A percentile compares a stretch with the other conserved stretches of the same genome.
Evolutionary conservation across 176 grass and related monocot genomes (phyloP).

Genomic region (Aegilops umbellulata): DNA sequence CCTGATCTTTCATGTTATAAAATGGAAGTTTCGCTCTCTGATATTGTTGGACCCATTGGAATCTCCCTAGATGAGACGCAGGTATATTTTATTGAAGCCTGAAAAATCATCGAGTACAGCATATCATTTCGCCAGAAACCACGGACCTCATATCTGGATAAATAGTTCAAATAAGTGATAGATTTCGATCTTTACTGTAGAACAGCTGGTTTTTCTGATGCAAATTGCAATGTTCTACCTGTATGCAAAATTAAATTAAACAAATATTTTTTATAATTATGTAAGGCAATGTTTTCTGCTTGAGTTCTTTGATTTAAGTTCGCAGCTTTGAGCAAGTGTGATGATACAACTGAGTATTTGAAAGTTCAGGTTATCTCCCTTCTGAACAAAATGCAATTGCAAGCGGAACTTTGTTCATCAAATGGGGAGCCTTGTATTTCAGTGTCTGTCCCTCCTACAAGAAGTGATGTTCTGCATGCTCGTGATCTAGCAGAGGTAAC

Average conservation of each 20-base stretch:
- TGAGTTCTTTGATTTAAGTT: conserved; percentile 7
- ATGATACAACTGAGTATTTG: neutral
- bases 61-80: conserved; percentile 65
- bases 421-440: conserved; percentile 40
- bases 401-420: conserved; percentile 49
- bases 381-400: conserved; percentile 95
- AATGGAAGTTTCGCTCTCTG: conserved; percentile 82
- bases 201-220: neutral
- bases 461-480: conserved; percentile 79
- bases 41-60: conserved; percentile 84
- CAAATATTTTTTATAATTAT: neutral
- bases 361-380: conserved; percentile 73
- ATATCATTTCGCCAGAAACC: neutral
- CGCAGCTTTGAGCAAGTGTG: neutral
- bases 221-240: neutral
- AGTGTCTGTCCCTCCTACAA: conserved; percentile 78
- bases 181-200: neutral
- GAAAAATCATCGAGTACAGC: neutral
- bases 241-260: conserved; percentile 21
- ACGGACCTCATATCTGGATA: neutral
- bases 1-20: conserved; percentile 81
- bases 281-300: neutral
- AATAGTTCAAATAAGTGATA: neutral
- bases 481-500: conserved; percentile 72
- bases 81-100: conserved; percentile 46